Evolutionary conservation across 129 eudicot genomes (phyloP), one percentile per base, ranked within the genome.

Genomic region (Arctium minus): DNA sequence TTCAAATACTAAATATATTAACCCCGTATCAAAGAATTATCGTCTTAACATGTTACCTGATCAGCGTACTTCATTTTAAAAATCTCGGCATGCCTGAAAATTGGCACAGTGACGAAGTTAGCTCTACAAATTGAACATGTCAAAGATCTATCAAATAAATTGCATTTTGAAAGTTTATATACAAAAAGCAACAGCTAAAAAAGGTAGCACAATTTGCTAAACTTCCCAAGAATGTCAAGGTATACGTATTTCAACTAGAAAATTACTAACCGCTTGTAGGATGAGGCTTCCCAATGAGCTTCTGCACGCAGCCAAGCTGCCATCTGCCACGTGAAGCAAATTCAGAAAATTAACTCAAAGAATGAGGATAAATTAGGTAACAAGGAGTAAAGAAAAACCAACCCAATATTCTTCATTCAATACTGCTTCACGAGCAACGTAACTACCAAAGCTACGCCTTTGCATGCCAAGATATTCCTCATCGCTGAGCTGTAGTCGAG

Each of bases 301-400:
- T 94, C 98, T 79, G 98, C 97, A 44, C 98, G 90, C 79, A 94
- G 82, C 98, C 98, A 94, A 68, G 98, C 92, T 84, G 98, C 94
- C 86, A 92, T 90, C 98, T 94, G 89, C 77, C 86, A 87, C 81
- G 65, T 42, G 53, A 86, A 87, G 60, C 78, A 74, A 70, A 75
- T 79, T 72, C 31, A 73, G 83, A 79, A 70, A 72, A 75, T 42
- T 22, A 81, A 38, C 76, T 44, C 53, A 29, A 82, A 70, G 22
- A 27, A 67, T 33, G 74, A 31, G 18, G 3, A 31, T 33, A 70
- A 42, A 29, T 10, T n/a, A 42, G 7, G 62, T 40, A 29, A 29
- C 17, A 36, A 82, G 68, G 27, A 53, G 8, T 27, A 22, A 84
- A 76, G 36, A 44, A 30, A 69, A 86, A 36, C 69, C 17, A 86